Evolutionary conservation across 164 flowering plant species (phyloP).

Genomic region (Sextonia rubra): DNA sequence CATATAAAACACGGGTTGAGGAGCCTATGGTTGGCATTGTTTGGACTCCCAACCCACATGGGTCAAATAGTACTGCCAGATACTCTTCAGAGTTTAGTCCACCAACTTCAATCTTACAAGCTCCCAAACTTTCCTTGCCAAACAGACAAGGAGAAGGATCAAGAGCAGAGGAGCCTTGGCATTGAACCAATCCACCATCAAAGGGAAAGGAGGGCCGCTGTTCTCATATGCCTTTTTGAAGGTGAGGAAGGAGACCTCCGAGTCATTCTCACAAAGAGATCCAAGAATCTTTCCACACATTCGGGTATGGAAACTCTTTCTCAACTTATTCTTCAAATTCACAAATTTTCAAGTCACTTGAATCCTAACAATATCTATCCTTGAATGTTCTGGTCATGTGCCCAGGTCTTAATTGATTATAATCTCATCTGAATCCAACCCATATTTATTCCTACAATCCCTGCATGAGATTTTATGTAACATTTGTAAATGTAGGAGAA

Average conservation of each 20-base stretch:
- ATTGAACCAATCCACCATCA: not conserved
- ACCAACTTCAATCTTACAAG: slow-evolving; percentile 14
- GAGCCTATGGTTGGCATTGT: not conserved
- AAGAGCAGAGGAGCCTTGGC: not conserved
- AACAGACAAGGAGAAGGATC: not conserved
- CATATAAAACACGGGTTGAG: no score
- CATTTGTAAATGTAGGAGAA: slow-evolving; percentile 23
- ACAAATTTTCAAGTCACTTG: no score
- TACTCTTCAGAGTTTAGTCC: slow-evolving; percentile 11
- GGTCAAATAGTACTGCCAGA: not conserved
- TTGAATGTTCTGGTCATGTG: no score
- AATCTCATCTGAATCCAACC: no score
- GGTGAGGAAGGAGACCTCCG: slow-evolving; percentile 29
- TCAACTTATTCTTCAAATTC: no score
- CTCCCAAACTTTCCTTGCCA: not conserved
- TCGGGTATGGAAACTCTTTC: slow-evolving; percentile 21
- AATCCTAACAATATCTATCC: no score
- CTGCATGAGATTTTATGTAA: no score
- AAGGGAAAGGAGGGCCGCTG: slow-evolving; percentile 30
- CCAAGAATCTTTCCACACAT: slow-evolving; percentile 28
- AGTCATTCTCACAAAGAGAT: slow-evolving; percentile 40
- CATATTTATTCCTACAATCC: no score
- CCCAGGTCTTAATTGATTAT: no score
- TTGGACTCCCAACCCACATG: not conserved
- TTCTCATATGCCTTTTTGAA: slow-evolving; percentile 35